Evolutionary conservation across 805 yeast genomes (phyloP), one percentile per base, ranked within the genome.

Genomic region (Barnettozyma botsteinii): DNA sequence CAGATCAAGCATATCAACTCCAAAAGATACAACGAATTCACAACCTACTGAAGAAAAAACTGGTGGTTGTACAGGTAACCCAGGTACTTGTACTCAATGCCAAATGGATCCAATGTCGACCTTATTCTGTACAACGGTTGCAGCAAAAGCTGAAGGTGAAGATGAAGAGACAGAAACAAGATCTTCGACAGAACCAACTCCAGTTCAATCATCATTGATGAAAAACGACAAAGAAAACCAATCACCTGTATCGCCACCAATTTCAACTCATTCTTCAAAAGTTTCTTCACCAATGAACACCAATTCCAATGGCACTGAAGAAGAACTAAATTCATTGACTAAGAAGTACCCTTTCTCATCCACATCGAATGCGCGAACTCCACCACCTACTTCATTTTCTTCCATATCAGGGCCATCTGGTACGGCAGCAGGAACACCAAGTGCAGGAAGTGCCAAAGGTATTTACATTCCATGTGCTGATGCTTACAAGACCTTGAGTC

Each of bases 41-140:
- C 18, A 25, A 5, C 14, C 36, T 37, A 15, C 46, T 30, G 38
- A 39, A 30, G 45, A 46, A 17, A 26, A 41, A 22, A 13, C 10
- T 14, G 53, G 64, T 3, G 80, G 75, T 10, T 86, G 95, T 60
- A 81, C 91, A 0, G 94, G 94, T 1, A 78, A 85, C 52, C 96
- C 96, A 10, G 95, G 95, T 3, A 78, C 88, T 4, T 87, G 96
- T 57, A 61, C 64, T 7, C 89, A 82, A 61, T 87, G 96, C 61
- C 94, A 82, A 55, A 59, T 65, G 35, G 95, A 88, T 60, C 95
- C 96, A 24, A 79, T 85, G 84, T 80, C 88, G 5, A 86, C 94
- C 3, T 66, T 85, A 30, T 88, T 88, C 63, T 88, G 96, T 65
- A 79, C 94, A 1, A 85, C 95, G 0, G 77, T 88, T 19, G 93